Evolutionary conservation across 176 grass and related monocot species (phyloP), one percentile per base, ranked within the genome.

Genomic region (Carex cristatella): DNA sequence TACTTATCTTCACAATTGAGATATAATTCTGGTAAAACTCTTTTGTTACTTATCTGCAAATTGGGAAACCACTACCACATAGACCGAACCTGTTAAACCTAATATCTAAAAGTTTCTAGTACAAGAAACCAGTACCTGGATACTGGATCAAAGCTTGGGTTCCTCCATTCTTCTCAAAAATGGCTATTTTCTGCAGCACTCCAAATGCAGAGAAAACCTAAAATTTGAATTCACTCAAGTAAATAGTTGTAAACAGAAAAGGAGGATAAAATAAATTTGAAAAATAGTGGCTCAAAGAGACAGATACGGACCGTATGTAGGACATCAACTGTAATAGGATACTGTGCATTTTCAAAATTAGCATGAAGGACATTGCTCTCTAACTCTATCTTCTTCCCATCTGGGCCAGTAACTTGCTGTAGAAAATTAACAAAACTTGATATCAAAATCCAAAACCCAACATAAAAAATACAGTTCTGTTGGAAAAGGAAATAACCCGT

Each of bases 331-430:
- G 93, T 88, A 51, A 95, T 91, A 79, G 83, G 89, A 88, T 98
- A 98, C 32, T 95, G 93, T 88, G 94, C 91, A 86, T 98, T 98
- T 84, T 98, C 95, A 88, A 98, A 90, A 75, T 91, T 91, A 55
- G 88, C 95, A 59, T 94, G 89, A 89, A 98, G 95, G 75, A 98
- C 95, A 92, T 95, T 98, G 80, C 95, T 90, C 88, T 93, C 93
- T 71, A 86, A 85, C 78, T 95, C 95, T 66, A 91, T 79, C 80
- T 90, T 93, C 76, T 92, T 93, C 42, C 95, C 93, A 65, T 98
- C 93, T n/a, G 89, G 80, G 76, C 95, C 91, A 87, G 83, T 48
- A 85, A 87, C 86, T 92, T 98, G 81, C 59, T 38, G 88, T 85
- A 38, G 65, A 19, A 79, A 61, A 82, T 75, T 65, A 79, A 88